Percentiles rank a stretch among this genome's conserved stretches.
phyloP scores from a whole-genome alignment of 2,329 filamentous ascomycete species.

The Fusarium veterinarium region DNA sequence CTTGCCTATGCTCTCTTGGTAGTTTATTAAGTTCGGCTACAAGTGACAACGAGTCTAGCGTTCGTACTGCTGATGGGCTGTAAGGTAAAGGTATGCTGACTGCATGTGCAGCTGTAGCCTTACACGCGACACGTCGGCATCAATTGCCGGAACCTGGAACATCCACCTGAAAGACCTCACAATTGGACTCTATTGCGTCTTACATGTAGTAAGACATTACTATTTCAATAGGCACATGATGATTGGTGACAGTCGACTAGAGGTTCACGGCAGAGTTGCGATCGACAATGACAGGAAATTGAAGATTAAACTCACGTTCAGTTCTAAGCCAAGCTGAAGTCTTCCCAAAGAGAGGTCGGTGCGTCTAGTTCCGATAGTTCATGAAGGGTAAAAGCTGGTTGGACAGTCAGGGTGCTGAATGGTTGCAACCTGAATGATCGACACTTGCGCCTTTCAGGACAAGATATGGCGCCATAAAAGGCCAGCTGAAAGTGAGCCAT shows the following conservation, averaged over 20 bases:
- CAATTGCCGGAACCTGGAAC: slow-evolving; percentile 14
- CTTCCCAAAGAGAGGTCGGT: not conserved
- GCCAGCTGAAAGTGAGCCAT: slow-evolving; percentile 10
- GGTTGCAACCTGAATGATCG: slow-evolving; percentile 30
- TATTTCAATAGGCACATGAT: not conserved
- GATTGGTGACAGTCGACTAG: not conserved
- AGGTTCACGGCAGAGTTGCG: not conserved
- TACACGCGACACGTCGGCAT: not conserved
- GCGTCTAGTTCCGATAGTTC: slow-evolving; percentile 27
- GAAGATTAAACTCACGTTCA: not conserved
- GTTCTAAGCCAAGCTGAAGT: slow-evolving; percentile 11
- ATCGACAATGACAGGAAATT: slow-evolving; percentile 16
- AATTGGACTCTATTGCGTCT: slow-evolving; percentile 9
- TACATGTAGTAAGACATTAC: slow-evolving; percentile 3
- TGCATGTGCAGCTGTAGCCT: not conserved
- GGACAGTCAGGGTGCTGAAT: slow-evolving; percentile 11
- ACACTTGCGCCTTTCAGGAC: slow-evolving; percentile 32
- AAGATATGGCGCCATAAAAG: slow-evolving; percentile 34
- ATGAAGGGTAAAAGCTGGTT: slow-evolving; percentile 16
- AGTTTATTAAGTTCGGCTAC: not conserved
- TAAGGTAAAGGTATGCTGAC: slow-evolving; percentile 8
- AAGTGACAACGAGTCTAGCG: not conserved
- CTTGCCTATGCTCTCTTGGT: not conserved
- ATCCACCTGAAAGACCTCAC: slow-evolving; percentile 12
- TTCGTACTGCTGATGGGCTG: slow-evolving; percentile 1